A percentile compares a stretch with the other conserved stretches of the same genome.
Conservation (phyloP, 225 moss, liverwort and hornwort genomes). For the Pseudisothecium myosuroides region DNA sequence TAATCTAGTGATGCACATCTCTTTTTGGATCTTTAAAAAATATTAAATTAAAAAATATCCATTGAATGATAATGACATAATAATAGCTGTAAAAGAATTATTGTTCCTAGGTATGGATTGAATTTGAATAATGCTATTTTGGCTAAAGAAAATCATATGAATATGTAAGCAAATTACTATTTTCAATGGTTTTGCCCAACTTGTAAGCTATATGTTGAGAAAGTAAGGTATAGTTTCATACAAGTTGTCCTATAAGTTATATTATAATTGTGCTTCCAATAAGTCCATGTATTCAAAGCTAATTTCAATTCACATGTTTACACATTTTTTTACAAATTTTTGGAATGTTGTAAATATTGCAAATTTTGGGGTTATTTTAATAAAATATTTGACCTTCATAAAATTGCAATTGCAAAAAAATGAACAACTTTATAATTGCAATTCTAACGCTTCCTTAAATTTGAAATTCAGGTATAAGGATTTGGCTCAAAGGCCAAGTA, state of each 20-base stretch:
- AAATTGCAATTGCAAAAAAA: not conserved
- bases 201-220: not conserved
- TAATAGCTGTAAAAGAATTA: not conserved
- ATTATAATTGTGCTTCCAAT: not conserved
- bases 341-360: not conserved
- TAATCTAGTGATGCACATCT: no score
- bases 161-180: not conserved
- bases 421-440: not conserved
- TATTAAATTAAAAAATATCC: not conserved
- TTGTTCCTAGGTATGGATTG: not conserved
- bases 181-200: not conserved
- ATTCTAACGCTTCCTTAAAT: not conserved
- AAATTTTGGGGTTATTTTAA: not conserved
- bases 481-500: not conserved
- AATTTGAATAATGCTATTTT: not conserved
- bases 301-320: not conserved
- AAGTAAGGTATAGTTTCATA: not conserved
- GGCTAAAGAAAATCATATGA: not conserved
- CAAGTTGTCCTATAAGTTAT: rapidly evolving
- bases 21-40: not conserved
- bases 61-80: not conserved
- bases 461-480: not conserved
- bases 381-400: not conserved
- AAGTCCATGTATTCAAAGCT: not conserved
- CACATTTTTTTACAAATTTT: not conserved